These are phyloP conservation scores for Penicillium fimorum DNA, from an alignment of 495 filamentous ascomycete genomes.

Conservation along the genomic window DNA sequence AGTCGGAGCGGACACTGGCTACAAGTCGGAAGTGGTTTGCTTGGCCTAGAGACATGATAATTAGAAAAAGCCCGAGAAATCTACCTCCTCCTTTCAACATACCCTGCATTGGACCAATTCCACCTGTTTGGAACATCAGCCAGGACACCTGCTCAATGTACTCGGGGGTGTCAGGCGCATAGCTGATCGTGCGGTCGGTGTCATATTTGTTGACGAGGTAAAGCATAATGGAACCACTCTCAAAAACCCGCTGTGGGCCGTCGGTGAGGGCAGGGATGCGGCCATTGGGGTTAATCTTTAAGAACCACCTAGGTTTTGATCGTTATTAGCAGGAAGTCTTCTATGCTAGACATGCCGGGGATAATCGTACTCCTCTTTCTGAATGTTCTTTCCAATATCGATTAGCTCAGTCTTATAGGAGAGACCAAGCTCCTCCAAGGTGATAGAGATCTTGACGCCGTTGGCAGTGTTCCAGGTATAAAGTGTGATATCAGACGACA, in stretches of 20 bases:
- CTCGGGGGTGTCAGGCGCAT: slow-evolving; percentile 39
- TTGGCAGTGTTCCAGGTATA: slow-evolving; percentile 42
- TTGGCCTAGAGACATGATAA: slow-evolving; percentile 28
- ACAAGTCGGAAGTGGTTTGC: slow-evolving; percentile 43
- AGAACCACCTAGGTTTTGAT: slow-evolving; percentile 57
- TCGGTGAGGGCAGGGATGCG: slow-evolving; percentile 73
- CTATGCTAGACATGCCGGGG: not conserved
- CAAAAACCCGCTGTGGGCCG: slow-evolving; percentile 43
- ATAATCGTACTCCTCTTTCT: slow-evolving; percentile 61
- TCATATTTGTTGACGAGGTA: slow-evolving; percentile 50
- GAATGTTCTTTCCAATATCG: slow-evolving; percentile 61
- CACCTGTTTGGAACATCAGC: slow-evolving; percentile 45
- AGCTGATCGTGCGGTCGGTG: slow-evolving; percentile 42
- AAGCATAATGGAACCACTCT: slow-evolving; percentile 47
- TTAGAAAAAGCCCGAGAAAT: not conserved
- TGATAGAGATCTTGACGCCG: slow-evolving; percentile 67
- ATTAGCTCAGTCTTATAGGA: slow-evolving; percentile 63
- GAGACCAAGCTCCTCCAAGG: slow-evolving; percentile 74
- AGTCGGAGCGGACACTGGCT: slow-evolving; percentile 36
- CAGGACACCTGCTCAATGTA: slow-evolving; percentile 46
- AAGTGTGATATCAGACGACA: slow-evolving; percentile 36
- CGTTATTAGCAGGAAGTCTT: slow-evolving; percentile 6
- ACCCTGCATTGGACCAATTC: slow-evolving; percentile 43
- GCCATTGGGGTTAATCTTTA: slow-evolving; percentile 86
- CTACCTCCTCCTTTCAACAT: not conserved